These are phyloP conservation scores for Phytophthora nicotianae DNA, from an alignment of 352 stramenopile species.

Conservation along the genomic window DNA sequence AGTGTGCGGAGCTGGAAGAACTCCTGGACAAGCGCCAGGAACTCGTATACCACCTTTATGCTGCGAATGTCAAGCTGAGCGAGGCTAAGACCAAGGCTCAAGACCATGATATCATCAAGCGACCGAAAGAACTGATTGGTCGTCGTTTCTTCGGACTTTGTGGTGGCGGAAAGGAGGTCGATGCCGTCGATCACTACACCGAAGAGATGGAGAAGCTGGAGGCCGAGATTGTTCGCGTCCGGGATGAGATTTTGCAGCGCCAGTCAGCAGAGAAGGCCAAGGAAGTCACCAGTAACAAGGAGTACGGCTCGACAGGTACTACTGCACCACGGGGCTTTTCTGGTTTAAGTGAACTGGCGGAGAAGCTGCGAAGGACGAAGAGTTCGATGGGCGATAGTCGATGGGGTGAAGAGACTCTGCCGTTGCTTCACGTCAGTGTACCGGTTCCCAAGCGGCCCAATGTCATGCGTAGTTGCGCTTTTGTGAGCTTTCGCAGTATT, in stretches of 20 bases:
- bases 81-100: conserved; percentile 31
- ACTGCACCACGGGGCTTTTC: conserved; percentile 23
- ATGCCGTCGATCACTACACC: conserved; percentile 68
- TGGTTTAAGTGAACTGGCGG: conserved; percentile 25
- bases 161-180: conserved; percentile 48
- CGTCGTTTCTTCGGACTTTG: conserved; percentile 56
- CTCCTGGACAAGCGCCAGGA: conserved; percentile 57
- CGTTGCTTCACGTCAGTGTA: conserved; percentile 33
- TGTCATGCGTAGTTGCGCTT: conserved; percentile 71
- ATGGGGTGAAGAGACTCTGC: conserved; percentile 39
- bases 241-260: conserved; percentile 53
- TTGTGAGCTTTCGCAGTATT: conserved; percentile 76
- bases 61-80: conserved; percentile 50
- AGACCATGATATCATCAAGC: conserved; percentile 33
- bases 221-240: conserved; percentile 48
- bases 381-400: conserved; percentile 27
- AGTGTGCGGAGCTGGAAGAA: conserved; percentile 64
- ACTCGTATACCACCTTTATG: conserved; percentile 59
- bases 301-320: conserved; percentile 23
- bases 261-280: conserved; percentile 47
- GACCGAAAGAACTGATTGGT: conserved; percentile 45
- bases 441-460: conserved; percentile 43
- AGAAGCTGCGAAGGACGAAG: conserved; percentile 43
- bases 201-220: conserved; percentile 57
- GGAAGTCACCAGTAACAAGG: conserved; percentile 28